Evolutionary conservation across 2,329 filamentous ascomycete species (phyloP), one percentile per base, ranked within the genome.

Genomic region (Trichoderma lentiforme): DNA sequence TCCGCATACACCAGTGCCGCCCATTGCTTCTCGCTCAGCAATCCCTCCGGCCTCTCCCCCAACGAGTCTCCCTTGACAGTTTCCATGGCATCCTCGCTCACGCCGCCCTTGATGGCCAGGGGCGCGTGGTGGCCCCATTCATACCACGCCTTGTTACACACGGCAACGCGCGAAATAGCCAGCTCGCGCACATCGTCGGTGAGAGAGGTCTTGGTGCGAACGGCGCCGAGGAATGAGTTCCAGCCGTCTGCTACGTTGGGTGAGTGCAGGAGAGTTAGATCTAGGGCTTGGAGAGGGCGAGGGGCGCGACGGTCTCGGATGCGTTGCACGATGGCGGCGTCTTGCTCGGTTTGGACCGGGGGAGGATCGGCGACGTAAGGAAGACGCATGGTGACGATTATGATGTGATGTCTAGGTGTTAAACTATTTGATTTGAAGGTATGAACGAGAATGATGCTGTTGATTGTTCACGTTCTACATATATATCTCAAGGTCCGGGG

Each of bases 121-220:
- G 93, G 93, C 18, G 90, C 90, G 79, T 97, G 94, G 70, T 93
- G 89, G 43, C 84, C 87, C 93, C 93, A 97, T 81, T 97, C 94
- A 81, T 94, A 97, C 90, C 92, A 93, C 2, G 94, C 94, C 21
- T 86, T 82, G 81, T 97, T 97, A 76, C 93, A 87, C 18, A 92
- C 90, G 14, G 94, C 94, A 15, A 97, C 92, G 63, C 93, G 88
- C 77, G 90, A 93, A 76, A 97, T 95, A 75, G 92, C 91, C 21
- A 95, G 85, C 84, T 97, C 93, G 75, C 92, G 90, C 68, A 94
- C 78, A 75, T 88, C 85, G 63, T 84, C 86, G 4, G 81, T 70
- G 6, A 91, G 77, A 4, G 77, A 79, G 28, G 88, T 87, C 74
- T 82, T 82, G 56, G 87, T 89, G 74, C 89, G 86, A 39, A 91